phyloP scores from a whole-genome alignment of 176 grass and related monocot genomes.

The Aegilops bicornis region DNA sequence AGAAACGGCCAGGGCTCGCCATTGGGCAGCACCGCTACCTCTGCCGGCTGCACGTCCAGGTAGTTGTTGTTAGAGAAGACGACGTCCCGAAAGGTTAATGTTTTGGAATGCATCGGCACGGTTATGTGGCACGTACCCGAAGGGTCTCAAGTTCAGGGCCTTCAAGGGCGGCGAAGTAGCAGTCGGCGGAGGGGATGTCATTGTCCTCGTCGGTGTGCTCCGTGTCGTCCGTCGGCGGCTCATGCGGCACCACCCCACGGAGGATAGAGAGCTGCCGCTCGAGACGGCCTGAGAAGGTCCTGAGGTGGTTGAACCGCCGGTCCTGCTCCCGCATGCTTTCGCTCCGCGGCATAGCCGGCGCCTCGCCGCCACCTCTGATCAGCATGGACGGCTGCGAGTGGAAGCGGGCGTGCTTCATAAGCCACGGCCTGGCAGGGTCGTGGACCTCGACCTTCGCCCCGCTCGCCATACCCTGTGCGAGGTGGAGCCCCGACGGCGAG shows the following conservation, averaged over 20 bases:
- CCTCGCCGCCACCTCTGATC: neutral
- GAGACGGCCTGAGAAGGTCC: neutral
- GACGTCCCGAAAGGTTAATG: no score
- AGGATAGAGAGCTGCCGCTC: neutral
- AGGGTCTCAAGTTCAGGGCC: neutral
- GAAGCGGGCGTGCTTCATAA: neutral
- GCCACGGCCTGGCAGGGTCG: neutral
- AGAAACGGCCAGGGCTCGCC: neutral
- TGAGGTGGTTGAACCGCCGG: neutral
- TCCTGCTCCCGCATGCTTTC: neutral
- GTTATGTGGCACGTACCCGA: neutral
- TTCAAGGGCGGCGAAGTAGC: neutral
- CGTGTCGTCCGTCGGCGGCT: neutral
- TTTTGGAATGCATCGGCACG: neutral
- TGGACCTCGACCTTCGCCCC: neutral
- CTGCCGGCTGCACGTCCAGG: neutral
- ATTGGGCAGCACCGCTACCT: neutral
- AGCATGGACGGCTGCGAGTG: neutral
- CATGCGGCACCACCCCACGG: no score
- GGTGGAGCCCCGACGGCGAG: neutral
- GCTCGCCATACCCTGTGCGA: no score
- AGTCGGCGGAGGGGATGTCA: neutral
- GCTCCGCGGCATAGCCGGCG: neutral
- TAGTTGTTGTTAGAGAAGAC: neutral
- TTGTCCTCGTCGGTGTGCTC: neutral